Evolutionary conservation across 208 protist genomes (phyloP).

Genomic region (Vickermania spadyakhi): DNA sequence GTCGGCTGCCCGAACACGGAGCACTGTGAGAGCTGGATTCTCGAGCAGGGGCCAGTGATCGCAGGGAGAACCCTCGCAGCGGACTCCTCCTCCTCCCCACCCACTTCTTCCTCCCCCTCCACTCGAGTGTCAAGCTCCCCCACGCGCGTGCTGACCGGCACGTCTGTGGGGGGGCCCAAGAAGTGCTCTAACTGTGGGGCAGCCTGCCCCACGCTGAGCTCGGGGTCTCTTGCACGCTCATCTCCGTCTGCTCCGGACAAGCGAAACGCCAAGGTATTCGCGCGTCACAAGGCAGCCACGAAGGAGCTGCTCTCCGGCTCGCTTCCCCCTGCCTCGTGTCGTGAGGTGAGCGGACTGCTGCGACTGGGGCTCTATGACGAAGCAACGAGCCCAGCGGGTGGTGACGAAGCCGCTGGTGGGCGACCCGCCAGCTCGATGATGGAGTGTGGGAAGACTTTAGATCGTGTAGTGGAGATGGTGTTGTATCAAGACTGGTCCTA

Average conservation of each 20-base stretch:
- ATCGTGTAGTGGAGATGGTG: constrained; percentile 65
- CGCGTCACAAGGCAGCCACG: not conserved
- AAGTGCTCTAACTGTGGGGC: constrained; percentile 29
- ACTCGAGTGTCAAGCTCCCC: too few relatives aligned
- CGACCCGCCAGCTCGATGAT: constrained; percentile 17
- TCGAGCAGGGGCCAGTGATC: too few relatives aligned
- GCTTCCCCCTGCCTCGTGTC: not conserved
- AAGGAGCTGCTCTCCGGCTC: not conserved
- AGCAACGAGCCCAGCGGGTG: not conserved
- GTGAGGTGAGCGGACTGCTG: not conserved
- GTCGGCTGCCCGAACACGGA: constrained; percentile 55
- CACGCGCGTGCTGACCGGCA: too few relatives aligned
- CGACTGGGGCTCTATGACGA: not conserved
- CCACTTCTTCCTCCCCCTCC: too few relatives aligned
- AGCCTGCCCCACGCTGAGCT: not conserved
- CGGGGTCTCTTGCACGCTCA: too few relatives aligned
- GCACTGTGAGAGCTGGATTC: constrained; percentile 54
- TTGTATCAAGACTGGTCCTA: constrained; percentile 41
- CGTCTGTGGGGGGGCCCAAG: constrained; percentile 12
- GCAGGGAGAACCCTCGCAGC: too few relatives aligned
- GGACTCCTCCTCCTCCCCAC: too few relatives aligned
- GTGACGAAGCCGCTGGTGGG: not conserved
- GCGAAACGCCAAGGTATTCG: not conserved
- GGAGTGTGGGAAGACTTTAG: constrained; percentile 24
- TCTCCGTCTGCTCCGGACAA: not conserved